phyloP scores from a whole-genome alignment of 1,139 yeast genomes.

The Hyphopichia khmerensis region DNA sequence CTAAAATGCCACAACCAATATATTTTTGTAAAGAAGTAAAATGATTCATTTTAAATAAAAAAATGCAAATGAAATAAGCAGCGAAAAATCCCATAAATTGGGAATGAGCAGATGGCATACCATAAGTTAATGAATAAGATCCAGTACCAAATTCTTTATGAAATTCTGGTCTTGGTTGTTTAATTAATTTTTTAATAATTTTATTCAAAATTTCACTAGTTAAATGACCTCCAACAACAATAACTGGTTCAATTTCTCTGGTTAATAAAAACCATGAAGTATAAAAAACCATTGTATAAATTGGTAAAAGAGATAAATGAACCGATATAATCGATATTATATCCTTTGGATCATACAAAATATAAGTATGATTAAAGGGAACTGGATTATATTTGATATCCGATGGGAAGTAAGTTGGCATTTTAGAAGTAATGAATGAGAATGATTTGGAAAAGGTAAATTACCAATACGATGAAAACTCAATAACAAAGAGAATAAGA shows the following conservation, averaged over 20 bases:
- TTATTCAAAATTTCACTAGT: slow-evolving; percentile 73
- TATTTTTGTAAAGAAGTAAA: slow-evolving; percentile 19
- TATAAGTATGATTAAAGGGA: slow-evolving; percentile 72
- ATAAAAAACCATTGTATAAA: slow-evolving; percentile 74
- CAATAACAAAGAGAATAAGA: not conserved
- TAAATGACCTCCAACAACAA: slow-evolving; percentile 85
- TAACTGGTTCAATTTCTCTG: slow-evolving; percentile 81
- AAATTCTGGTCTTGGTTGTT: slow-evolving; percentile 73
- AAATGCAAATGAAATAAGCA: slow-evolving; percentile 54
- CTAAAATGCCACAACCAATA: slow-evolving; percentile 21
- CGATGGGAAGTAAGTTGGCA: slow-evolving; percentile 21
- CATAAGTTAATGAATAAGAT: slow-evolving; percentile 62
- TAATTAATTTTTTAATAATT: slow-evolving; percentile 58
- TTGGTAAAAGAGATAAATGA: slow-evolving; percentile 79
- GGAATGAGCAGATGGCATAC: slow-evolving; percentile 97
- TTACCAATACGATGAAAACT: too few species aligned
- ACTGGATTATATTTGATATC: slow-evolving; percentile 32
- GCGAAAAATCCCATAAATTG: slow-evolving; percentile 91
- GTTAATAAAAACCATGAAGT: slow-evolving; percentile 80
- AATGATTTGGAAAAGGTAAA: too few species aligned
- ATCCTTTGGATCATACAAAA: slow-evolving; percentile 73
- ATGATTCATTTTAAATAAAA: slow-evolving; percentile 27
- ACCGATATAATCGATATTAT: slow-evolving; percentile 62
- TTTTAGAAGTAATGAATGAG: slow-evolving; percentile 1
- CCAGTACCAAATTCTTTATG: slow-evolving; percentile 51